Percentiles rank a stretch among this genome's conserved stretches.
Evolutionary conservation across 225 moss, liverwort and hornwort species (phyloP).

Genomic region (Pseudisothecium myosuroides): DNA sequence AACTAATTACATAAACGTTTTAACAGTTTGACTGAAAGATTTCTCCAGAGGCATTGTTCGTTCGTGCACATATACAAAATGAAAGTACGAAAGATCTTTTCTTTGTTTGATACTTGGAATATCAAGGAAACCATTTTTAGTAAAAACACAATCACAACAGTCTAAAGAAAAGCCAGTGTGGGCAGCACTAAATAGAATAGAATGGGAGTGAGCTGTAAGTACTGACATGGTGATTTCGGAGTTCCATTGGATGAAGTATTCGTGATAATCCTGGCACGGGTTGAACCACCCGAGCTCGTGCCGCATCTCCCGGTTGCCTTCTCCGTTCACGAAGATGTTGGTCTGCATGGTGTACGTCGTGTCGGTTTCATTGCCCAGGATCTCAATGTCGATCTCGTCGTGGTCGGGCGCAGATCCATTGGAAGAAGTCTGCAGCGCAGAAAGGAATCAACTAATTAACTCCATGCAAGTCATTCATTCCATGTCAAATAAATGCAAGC

Average conservation of each 20-base stretch:
- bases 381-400: constrained; percentile 45
- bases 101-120: no score
- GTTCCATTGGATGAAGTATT: constrained; percentile 35
- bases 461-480: neutral
- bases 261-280: constrained; percentile 22
- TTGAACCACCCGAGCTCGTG: constrained; percentile 23
- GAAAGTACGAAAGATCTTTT: neutral
- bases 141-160: neutral
- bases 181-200: neutral
- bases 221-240: constrained; percentile 14
- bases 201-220: neutral
- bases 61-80: neutral
- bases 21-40: no score
- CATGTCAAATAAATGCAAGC: neutral
- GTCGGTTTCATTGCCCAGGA: constrained; percentile 26
- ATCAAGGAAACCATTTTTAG: neutral
- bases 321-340: constrained; percentile 24
- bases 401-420: neutral
- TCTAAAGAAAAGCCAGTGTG: neutral
- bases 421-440: neutral
- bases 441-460: neutral
- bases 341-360: constrained; percentile 26
- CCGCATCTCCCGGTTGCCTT: constrained; percentile 23
- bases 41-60: neutral
- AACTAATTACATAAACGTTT: neutral